Evolutionary conservation across 1,139 yeast genomes (phyloP), one percentile per base, ranked within the genome.

Genomic region (Starmera stellimalicola): DNA sequence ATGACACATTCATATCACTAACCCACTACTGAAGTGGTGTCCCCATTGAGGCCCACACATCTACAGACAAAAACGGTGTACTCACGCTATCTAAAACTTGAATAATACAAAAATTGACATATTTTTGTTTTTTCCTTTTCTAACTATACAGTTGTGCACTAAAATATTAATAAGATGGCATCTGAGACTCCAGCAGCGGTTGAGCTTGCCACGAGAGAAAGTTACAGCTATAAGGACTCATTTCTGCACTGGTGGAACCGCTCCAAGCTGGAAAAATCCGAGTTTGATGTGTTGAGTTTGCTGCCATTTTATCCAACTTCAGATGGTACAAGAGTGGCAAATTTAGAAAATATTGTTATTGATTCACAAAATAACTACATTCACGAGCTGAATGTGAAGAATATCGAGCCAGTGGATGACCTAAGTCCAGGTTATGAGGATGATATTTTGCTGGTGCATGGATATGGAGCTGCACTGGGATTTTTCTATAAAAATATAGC

Each of bases 391-490:
- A 61, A 61, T 23, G 46, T 55, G 6, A 41, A 41, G 20, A 51
- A 52, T 17, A 41, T 41, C 6, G 43, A 42, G 31, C 38, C 37
- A 8, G 29, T 25, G 5, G 19, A 29, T 5, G 8, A 22, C 6
- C 14, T n/a, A n/a, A 22, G 12, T n/a, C 9, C n/a, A 10, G n/a
- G n/a, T n/a, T 20, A 10, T 3, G n/a, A 20, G n/a, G 44, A 52
- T 11, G 63, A 62, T 15, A 49, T 61, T 24, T 91, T 87, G 5
- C 65, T 91, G 44, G 51, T 91, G 12, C 98, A 91, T 53, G 98
- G 98, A 0, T 91, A 85, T 54, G 96, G 95, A 0, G 95, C 97
- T 0, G 83, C 95, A 0, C 62, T 82, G 15, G 95, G 94, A 12
- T 80, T 93, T 50, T 91, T 79, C 60, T 85, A 84, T 45, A 67